Conservation (phyloP, 352 stramenopile species). For the Globisporangium lucens region DNA sequence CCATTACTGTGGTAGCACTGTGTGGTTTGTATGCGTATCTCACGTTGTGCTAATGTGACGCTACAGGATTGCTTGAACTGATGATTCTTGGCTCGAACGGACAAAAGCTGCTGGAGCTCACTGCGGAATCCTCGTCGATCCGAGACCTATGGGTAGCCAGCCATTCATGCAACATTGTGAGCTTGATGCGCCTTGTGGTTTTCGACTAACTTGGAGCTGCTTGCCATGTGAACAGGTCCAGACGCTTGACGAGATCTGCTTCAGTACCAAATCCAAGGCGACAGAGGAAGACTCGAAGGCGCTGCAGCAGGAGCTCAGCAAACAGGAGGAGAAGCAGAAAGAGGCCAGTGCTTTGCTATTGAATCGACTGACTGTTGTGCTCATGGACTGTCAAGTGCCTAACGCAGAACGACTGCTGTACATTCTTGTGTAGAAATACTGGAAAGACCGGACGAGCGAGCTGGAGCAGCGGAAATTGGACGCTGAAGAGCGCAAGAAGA, state of each 20-base stretch:
- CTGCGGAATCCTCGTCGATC: slow-evolving; percentile 29
- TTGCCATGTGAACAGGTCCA: slow-evolving; percentile 25
- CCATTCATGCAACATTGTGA: background rate
- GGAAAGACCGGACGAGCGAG: slow-evolving; percentile 60
- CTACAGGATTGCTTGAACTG: slow-evolving; percentile 36
- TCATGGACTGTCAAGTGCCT: background rate
- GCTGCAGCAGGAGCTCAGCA: slow-evolving; percentile 47
- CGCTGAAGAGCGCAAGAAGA: slow-evolving; percentile 74
- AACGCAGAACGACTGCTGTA: background rate
- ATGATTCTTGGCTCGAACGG: slow-evolving; percentile 48
- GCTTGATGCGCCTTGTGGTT: background rate
- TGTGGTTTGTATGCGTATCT: background rate
- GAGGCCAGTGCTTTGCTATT: slow-evolving; percentile 24
- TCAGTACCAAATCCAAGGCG: slow-evolving; percentile 4
- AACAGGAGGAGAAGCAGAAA: slow-evolving; percentile 60
- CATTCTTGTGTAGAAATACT: slow-evolving; percentile 48
- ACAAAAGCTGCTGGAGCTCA: slow-evolving; percentile 65
- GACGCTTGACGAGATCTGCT: slow-evolving; percentile 63
- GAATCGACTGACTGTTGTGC: background rate
- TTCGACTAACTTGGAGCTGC: background rate
- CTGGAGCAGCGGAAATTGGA: slow-evolving; percentile 56
- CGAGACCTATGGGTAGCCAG: slow-evolving; percentile 53
- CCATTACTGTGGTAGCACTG: background rate
- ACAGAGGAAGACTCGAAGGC: slow-evolving; percentile 33
- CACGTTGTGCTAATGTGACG: background rate